phyloP scores from a whole-genome alignment of 208 protist genomes.

The Leishmania tropica region DNA sequence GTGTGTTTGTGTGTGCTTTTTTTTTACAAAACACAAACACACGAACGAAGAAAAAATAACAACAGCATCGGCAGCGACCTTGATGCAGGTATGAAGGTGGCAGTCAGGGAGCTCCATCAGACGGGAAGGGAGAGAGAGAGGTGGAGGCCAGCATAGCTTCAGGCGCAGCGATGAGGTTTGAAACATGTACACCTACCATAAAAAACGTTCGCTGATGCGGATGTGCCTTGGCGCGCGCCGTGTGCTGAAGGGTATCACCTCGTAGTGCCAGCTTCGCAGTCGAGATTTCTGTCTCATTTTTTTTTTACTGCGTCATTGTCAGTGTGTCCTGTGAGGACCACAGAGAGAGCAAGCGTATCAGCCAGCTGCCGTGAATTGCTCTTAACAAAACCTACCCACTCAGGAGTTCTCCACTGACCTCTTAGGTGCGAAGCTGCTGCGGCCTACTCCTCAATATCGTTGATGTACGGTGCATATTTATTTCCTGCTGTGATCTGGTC shows the following conservation, averaged over 20 bases:
- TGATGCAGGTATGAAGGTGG: neutral
- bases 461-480: neutral
- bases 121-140: neutral
- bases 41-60: neutral
- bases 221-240: neutral
- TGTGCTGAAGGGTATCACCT: neutral
- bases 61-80: neutral
- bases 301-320: neutral
- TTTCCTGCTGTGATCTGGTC: neutral
- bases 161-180: neutral
- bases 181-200: neutral
- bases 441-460: neutral
- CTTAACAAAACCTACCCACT: neutral
- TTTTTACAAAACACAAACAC: neutral
- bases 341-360: neutral
- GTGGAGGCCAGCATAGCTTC: neutral
- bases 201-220: neutral
- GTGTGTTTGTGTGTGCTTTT: neutral
- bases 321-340: neutral
- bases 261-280: neutral
- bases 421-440: neutral
- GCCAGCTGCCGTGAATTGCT: neutral
- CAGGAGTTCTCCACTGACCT: neutral
- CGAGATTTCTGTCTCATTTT: neutral
- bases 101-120: neutral